Base-by-base conservation (phyloP, 805 yeast species). In the Candida tibetensis region DNA sequence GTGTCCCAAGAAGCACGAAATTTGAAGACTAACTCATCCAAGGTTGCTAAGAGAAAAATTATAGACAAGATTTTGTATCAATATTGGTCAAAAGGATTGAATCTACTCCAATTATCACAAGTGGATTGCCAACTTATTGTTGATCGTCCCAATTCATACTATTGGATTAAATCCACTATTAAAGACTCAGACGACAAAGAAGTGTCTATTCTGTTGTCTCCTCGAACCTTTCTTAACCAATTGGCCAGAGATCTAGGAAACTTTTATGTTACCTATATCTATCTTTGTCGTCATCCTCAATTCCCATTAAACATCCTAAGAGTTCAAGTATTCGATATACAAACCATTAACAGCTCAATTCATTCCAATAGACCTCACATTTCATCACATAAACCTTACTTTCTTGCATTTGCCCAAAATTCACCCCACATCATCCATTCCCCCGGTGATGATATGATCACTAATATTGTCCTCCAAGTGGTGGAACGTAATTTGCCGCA, bases 391-490 rank as follows among this genome's bases (percentile, higher is more conserved):
- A 74, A 64, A 42, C 84, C 93, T 0, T 76, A 72, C 44, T 85
- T 82, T 47, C 51, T 86, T 12, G 86, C 82, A 0, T 62, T 85
- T 2, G 90, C 91, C 0, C 47, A 71, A 43, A 79, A 81, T 37
- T 79, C 90, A 2, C 82, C 88, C 1, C 75, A 76, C 47, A 55
- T 85, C 2, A 74, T 85, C 10, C 88, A 83, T 53, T 65, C 82
- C 0, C 68, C 66, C 5, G 63, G 68, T 3, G 51, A 52, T 30
- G 69, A 64, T 38, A 46, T 60, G 36, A 73, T 76, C 2, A 57
- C 79, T 0, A 69, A 72, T 29, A 62, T 82, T 12, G 76, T 85
- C 1, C 40, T 83, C 12, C 88, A 82, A 45, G 71, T 81, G 1
- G 69, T 85, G 2, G 81, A 79, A 45, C 61, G 72, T 36, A 68